A percentile compares a stretch with the other conserved stretches of the same genome.
phyloP scores from a whole-genome alignment of 2,329 filamentous ascomycete genomes.

The Fusarium chuoi region DNA sequence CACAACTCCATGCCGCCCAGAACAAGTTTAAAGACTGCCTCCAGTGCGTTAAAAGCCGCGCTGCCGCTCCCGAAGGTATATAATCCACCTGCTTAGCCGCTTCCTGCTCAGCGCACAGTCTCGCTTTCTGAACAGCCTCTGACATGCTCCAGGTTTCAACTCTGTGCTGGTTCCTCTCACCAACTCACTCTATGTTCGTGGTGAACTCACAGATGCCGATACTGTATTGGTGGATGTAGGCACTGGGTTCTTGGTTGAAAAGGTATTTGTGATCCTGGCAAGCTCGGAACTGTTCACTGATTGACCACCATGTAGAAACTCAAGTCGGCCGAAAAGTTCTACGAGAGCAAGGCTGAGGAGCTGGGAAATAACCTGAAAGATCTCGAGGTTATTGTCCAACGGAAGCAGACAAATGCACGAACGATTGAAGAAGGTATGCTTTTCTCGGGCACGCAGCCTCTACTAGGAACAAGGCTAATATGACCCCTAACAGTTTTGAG shows the following conservation, averaged over 20 bases:
- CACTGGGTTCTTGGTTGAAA: conserved; percentile 95
- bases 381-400: conserved; percentile 66
- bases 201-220: conserved; percentile 77
- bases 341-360: conserved; percentile 66
- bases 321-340: conserved; percentile 65
- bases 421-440: conserved; percentile 85
- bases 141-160: conserved; percentile 50
- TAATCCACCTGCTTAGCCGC: background rate
- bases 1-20: conserved; percentile 89
- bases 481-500: conserved; percentile 50
- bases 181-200: conserved; percentile 92
- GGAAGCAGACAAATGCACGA: conserved; percentile 85
- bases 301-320: conserved; percentile 54
- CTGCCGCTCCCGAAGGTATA: conserved; percentile 46
- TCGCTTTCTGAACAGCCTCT: background rate
- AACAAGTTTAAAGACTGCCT: conserved; percentile 93
- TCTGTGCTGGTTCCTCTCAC: conserved; percentile 91
- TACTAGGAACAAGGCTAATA: conserved; percentile 44
- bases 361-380: conserved; percentile 65
- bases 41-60: conserved; percentile 70
- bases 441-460: background rate
- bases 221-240: conserved; percentile 91
- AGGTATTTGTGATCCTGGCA: conserved; percentile 60
- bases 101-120: background rate
- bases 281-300: conserved; percentile 12